Conservation (phyloP, 208 protist species). For the Phytomonas francai region DNA sequence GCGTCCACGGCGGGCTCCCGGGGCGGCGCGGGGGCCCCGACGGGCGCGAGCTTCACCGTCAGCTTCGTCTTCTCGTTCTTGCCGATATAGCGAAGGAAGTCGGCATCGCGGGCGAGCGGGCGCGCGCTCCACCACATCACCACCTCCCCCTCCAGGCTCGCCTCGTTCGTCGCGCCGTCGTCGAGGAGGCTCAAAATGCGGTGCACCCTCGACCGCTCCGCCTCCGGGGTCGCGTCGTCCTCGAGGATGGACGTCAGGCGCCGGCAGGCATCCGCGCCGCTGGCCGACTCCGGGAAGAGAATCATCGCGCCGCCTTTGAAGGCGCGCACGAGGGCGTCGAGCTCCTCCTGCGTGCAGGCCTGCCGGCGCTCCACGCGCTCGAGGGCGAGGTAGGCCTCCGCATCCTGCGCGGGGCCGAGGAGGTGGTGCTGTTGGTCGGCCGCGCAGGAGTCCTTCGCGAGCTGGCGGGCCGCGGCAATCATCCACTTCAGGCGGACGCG, state of each 20-base stretch:
- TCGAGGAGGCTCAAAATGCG: constrained; percentile 79
- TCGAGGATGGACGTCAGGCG: constrained; percentile 62
- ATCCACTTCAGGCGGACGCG: constrained; percentile 84
- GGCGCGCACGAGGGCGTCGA: constrained; percentile 47
- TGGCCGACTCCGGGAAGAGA: constrained; percentile 82
- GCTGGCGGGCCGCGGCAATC: constrained; percentile 66
- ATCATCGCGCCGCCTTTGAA: constrained; percentile 86
- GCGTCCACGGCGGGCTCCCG: constrained; percentile 77
- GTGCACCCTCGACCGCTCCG: constrained; percentile 68
- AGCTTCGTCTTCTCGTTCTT: constrained; percentile 93
- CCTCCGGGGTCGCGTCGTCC: constrained; percentile 41
- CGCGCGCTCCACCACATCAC: constrained; percentile 89
- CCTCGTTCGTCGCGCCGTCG: constrained; percentile 74
- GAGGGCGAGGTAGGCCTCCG: constrained; percentile 65
- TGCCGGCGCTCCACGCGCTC: constrained; percentile 61
- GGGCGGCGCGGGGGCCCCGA: constrained; percentile 64
- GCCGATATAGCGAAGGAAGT: constrained; percentile 81
- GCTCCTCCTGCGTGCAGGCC: constrained; percentile 49
- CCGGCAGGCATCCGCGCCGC: constrained; percentile 56
- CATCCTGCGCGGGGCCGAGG: constrained; percentile 50
- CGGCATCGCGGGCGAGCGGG: constrained; percentile 59
- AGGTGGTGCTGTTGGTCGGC: constrained; percentile 62
- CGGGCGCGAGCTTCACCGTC: constrained; percentile 80
- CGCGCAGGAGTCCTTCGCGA: constrained; percentile 64
- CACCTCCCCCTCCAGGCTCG: constrained; percentile 49